Percentiles rank a stretch among this genome's conserved stretches.
Evolutionary conservation across 768 basidiomycete species (phyloP).

Genomic region (Lactarius tabidus): DNA sequence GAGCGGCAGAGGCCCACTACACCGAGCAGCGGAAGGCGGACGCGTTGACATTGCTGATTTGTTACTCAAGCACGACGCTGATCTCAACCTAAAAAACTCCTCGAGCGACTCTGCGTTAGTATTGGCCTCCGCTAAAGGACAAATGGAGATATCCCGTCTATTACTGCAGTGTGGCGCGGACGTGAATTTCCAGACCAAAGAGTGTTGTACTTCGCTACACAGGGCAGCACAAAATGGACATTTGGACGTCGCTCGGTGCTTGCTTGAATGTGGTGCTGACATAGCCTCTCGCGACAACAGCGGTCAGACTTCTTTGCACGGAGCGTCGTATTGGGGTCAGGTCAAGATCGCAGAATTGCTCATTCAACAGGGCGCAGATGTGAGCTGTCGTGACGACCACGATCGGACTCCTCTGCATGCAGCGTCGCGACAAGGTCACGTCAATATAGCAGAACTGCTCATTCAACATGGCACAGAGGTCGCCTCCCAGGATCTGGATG

Average conservation of each 20-base stretch:
- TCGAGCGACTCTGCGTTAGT: no score
- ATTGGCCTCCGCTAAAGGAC: not conserved
- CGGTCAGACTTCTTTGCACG: no score
- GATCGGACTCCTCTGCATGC: no score
- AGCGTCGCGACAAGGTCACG: no score
- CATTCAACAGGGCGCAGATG: no score
- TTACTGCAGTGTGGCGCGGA: not conserved
- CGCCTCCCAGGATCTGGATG: no score
- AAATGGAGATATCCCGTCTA: not conserved
- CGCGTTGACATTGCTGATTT: not conserved
- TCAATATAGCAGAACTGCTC: no score
- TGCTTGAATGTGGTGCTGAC: not conserved
- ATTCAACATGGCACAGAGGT: no score
- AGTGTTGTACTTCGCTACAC: not conserved
- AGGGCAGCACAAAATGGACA: not conserved
- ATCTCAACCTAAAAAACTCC: not conserved
- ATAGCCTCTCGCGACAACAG: no score
- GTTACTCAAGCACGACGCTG: conserved; percentile 3
- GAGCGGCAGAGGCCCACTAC: not conserved
- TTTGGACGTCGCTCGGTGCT: not conserved
- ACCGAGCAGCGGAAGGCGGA: not conserved
- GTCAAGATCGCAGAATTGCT: no score
- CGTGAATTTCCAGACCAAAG: not conserved
- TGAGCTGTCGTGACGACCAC: no score
- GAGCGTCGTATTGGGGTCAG: no score